These are phyloP conservation scores for Psilocybe mexicana DNA, from an alignment of 1,284 basidiomycete genomes.

Conservation along the genomic window DNA sequence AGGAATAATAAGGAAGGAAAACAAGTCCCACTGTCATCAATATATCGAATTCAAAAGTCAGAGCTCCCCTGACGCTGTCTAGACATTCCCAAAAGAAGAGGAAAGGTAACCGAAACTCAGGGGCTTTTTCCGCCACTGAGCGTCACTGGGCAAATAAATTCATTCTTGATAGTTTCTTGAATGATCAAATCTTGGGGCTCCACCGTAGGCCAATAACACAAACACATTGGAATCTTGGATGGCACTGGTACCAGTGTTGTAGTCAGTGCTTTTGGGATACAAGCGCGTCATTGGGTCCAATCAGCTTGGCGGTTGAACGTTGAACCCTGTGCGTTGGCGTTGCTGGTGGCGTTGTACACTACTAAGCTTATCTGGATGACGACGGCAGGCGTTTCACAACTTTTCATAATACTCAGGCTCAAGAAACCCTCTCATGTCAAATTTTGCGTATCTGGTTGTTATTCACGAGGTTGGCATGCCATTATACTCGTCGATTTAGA, in stretches of 20 bases:
- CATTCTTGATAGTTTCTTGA: not conserved
- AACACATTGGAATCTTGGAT: not conserved
- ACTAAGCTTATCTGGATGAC: not conserved
- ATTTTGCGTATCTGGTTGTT: not conserved
- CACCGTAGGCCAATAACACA: not conserved
- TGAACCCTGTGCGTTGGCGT: not conserved
- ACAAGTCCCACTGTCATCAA: not conserved
- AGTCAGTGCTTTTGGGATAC: not conserved
- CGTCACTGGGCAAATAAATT: not conserved
- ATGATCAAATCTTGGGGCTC: not conserved
- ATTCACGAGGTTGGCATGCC: not conserved
- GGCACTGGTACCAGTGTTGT: not conserved
- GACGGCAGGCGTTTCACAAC: not conserved
- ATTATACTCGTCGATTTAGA: not conserved
- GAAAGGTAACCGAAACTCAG: constrained; percentile 1
- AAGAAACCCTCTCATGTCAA: not conserved
- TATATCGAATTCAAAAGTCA: not conserved
- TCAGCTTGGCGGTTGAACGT: too few species aligned
- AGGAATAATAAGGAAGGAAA: not conserved
- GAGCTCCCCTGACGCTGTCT: not conserved
- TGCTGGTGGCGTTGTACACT: not conserved
- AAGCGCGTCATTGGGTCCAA: too few species aligned
- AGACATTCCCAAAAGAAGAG: not conserved
- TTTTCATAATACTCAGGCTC: not conserved
- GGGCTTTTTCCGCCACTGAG: not conserved